Evolutionary conservation across 768 basidiomycete species (phyloP).

Genomic region (Auricularia sp.): DNA sequence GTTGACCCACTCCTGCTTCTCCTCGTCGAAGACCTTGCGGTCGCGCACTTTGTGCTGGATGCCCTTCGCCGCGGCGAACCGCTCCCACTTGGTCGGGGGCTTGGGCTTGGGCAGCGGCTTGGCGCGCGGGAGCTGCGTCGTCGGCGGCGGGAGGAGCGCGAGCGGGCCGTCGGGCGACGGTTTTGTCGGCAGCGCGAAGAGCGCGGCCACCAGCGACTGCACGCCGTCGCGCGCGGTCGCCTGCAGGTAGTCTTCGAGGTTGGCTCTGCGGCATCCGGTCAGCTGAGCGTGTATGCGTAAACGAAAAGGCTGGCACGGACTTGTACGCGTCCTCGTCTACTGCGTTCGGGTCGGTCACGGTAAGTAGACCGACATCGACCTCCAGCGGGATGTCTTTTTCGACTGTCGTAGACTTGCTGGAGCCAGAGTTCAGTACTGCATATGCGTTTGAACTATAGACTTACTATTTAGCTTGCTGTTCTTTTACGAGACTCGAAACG

Average conservation of each 20-base stretch:
- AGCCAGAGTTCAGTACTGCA: neutral
- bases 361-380: slow-evolving; percentile 72
- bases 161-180: slow-evolving; percentile 73
- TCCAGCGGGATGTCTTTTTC: slow-evolving; percentile 74
- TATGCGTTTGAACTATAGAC: slow-evolving; percentile 16
- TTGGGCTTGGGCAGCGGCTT: slow-evolving; percentile 92
- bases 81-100: slow-evolving; percentile 92
- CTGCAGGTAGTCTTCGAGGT: slow-evolving; percentile 74
- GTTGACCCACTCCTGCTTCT: slow-evolving; percentile 83
- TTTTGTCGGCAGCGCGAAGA: slow-evolving; percentile 74
- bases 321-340: slow-evolving; percentile 77
- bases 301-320: slow-evolving; percentile 31
- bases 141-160: slow-evolving; percentile 68
- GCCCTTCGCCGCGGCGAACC: slow-evolving; percentile 88
- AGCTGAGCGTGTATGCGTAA: neutral
- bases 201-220: slow-evolving; percentile 66
- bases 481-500: slow-evolving; percentile 68
- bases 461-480: slow-evolving; percentile 63
- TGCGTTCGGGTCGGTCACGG: slow-evolving; percentile 80
- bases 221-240: slow-evolving; percentile 70
- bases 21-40: slow-evolving; percentile 87
- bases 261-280: slow-evolving; percentile 27
- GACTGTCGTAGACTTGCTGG: slow-evolving; percentile 55
- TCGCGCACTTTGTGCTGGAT: slow-evolving; percentile 74
- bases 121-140: slow-evolving; percentile 70